phyloP scores from a whole-genome alignment of 75 land plant species.

The Sequoiadendron giganteum region DNA sequence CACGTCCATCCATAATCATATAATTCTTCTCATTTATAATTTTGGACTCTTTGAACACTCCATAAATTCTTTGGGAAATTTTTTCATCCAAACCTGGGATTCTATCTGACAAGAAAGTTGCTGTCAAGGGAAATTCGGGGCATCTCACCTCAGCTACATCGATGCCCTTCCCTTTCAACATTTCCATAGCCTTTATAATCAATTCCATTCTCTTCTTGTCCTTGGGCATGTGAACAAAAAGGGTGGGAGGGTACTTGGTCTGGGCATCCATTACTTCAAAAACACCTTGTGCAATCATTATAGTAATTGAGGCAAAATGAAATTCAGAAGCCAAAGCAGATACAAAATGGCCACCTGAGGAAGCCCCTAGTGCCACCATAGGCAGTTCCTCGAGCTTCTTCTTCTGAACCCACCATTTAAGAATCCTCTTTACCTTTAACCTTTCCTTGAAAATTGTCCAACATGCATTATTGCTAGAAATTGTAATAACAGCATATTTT shows the following conservation, averaged over 20 bases:
- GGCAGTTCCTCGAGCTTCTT: slow-evolving; percentile 57
- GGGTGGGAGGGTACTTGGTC: slow-evolving; percentile 66
- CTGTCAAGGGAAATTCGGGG: slow-evolving; percentile 49
- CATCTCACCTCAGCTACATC: slow-evolving; percentile 47
- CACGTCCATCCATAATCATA: slow-evolving; percentile 68
- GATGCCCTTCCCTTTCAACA: slow-evolving; percentile 35
- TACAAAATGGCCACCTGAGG: slow-evolving; percentile 91
- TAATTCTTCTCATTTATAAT: slow-evolving; percentile 56
- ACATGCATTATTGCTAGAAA: slow-evolving; percentile 71
- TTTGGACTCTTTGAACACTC: slow-evolving; percentile 41
- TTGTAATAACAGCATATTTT: slow-evolving; percentile 69
- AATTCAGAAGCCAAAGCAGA: slow-evolving; percentile 65
- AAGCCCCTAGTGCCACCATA: slow-evolving; percentile 77
- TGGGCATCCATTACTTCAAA: slow-evolving; percentile 32
- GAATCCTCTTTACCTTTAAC: slow-evolving; percentile 37
- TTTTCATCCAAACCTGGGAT: slow-evolving; percentile 56
- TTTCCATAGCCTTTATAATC: slow-evolving; percentile 39
- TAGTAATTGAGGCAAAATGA: slow-evolving; percentile 50
- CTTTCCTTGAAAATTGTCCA: slow-evolving; percentile 68
- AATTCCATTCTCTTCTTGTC: slow-evolving; percentile 39
- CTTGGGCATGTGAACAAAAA: slow-evolving; percentile 96
- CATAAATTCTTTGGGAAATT: slow-evolving; percentile 44
- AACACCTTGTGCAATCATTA: slow-evolving; percentile 78
- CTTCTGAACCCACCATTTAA: slow-evolving; percentile 55
- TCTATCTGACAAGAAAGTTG: slow-evolving; percentile 52